Evolutionary conservation across 169 alveolate species (phyloP), one percentile per base, ranked within the genome.

Genomic region (Cryptosporidium meleagridis): DNA sequence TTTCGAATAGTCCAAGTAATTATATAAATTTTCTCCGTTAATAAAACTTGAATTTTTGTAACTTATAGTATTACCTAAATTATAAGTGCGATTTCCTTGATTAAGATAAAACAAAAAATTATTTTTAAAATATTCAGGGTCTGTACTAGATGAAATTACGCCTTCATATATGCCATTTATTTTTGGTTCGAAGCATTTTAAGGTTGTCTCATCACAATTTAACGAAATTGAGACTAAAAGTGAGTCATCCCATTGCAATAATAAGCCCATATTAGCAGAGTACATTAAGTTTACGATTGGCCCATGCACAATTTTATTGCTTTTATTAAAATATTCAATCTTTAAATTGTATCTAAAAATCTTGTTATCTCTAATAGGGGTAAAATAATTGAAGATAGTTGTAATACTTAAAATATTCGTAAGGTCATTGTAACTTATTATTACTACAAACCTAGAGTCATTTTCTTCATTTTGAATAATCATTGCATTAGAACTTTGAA

Each of bases 241-340:
- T 12, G 62, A 80, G 62, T 80, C 89, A 31, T 80, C 29, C 73
- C 73, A 80, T 23, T 62, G 89, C 5, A 80, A 29, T 62, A 80
- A 21, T 48, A 80, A 45, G 16, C 51, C 80, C 23, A 35, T 48
- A 39, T 65, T 80, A 23, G 9, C 16, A 8, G 75, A 45, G 10
- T 45, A 35, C 8, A 70, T 23, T 9, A 58, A 44, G 29, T 65
- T 45, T 8, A 26, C 23, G 21, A 80, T 80, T 44, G 61, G n/a
- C 3, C 89, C 89, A 23, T 80, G 89, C 14, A 21, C 21, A 18
- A 80, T 61, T 23, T 23, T 41, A 21, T 61, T 39, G 7, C 9
- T 70, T 31, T 73, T 73, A 52, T 33, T 21, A 6, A 33, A 33
- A 16, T 73, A 73, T 37, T 58, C 86, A 48, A 73, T 16, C 44